Evolutionary conservation across 2,329 filamentous ascomycete species (phyloP), one percentile per base, ranked within the genome.

Genomic region (Aureobasidium sp.): DNA sequence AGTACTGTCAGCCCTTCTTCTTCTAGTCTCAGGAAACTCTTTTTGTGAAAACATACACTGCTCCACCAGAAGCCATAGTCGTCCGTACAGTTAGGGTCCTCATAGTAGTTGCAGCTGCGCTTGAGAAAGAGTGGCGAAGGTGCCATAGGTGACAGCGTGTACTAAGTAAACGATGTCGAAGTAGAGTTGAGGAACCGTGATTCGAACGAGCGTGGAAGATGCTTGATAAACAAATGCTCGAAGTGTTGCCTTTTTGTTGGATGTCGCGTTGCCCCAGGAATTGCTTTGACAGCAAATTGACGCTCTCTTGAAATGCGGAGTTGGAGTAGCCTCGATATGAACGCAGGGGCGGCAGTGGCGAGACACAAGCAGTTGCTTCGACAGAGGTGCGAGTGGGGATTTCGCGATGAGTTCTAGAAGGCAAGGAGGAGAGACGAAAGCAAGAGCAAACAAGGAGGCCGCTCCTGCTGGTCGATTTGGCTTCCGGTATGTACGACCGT

Each of bases 221-320:
- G 37, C 36, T 37, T 48, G 25, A 25, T 8, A 25, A 31, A 29
- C 36, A 55, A 55, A 55, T 55, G 51, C 37, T 42, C 25, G 9
- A 14, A 20, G 25, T 29, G 22, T n/a, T 55, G 51, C 37, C 37
- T 55, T 52, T 3, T 7, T 2, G 20, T 22, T 17, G 5, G 14
- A 27, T 39, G 29, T 9, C 39, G 49, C n/a, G 49, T 55, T 55
- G 51, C 51, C 51, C 51, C 51, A 55, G 51, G 49, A 55, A 41
- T 27, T 25, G 22, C 12, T 29, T 55, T 42, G 51, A 55, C 51
- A 55, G 51, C 51, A 22, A 11, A 2, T 51, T 39, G 48, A 52
- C 48, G 37, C 31, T 15, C 39, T 22, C 47, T 51, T 12, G 9
- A 42, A 12, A 42, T 55, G 51, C 9, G 37, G 51, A 55, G 37